phyloP scores from a whole-genome alignment of 1,139 yeast species.

The Taiozyma sp. region DNA sequence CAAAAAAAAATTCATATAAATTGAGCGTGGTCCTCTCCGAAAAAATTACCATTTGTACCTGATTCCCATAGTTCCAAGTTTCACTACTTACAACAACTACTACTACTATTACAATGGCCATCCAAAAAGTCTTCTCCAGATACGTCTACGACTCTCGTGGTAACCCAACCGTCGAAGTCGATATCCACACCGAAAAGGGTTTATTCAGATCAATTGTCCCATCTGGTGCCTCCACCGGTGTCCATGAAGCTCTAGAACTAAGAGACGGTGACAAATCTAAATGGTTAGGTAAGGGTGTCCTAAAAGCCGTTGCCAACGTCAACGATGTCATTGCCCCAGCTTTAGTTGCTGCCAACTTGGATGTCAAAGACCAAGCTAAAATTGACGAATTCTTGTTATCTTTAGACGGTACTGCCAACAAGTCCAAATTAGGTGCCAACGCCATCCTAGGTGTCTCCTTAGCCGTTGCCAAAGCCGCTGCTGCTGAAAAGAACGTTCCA shows the following conservation, averaged over 20 bases:
- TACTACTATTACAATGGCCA: conserved; percentile 21
- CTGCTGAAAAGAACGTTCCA: conserved; percentile 85
- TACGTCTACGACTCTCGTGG: conserved; percentile 97
- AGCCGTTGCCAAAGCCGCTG: conserved; percentile 93
- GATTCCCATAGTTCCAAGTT: background rate
- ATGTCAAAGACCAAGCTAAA: conserved; percentile 73
- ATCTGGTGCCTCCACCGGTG: conserved; percentile 96
- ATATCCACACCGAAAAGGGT: conserved; percentile 81
- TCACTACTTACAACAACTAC: background rate
- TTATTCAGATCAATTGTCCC: conserved; percentile 91
- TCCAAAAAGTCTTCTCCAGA: conserved; percentile 72
- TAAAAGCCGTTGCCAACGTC: conserved; percentile 88
- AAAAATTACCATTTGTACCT: background rate
- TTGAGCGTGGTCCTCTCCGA: background rate
- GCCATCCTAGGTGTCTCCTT: conserved; percentile 94
- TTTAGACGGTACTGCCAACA: conserved; percentile 92
- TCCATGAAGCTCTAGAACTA: conserved; percentile 91
- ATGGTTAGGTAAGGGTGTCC: conserved; percentile 96
- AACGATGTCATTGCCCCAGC: conserved; percentile 90
- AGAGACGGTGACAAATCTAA: conserved; percentile 92
- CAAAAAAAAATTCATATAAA: background rate
- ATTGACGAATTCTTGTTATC: conserved; percentile 73
- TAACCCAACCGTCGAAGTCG: conserved; percentile 97
- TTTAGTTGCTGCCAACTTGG: conserved; percentile 64
- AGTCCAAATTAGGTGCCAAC: conserved; percentile 92